A percentile compares a stretch with the other conserved stretches of the same genome.
Evolutionary conservation across 306 rosid genomes (phyloP).

Genomic region (Acacia melanoxylon): DNA sequence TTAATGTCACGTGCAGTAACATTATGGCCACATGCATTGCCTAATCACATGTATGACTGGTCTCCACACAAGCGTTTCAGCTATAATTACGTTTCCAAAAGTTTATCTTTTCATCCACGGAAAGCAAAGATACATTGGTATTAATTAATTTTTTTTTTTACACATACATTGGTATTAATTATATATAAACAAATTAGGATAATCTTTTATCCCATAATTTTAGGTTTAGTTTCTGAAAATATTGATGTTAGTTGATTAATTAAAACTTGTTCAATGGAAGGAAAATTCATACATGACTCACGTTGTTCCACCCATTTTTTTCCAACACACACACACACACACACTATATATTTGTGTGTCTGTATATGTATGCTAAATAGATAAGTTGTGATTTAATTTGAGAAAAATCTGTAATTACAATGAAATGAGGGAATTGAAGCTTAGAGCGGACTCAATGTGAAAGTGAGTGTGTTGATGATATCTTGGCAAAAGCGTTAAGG

Average conservation of each 20-base stretch:
- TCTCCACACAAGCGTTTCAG: conserved; percentile 12
- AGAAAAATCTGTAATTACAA: not conserved
- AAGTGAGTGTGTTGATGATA: not conserved
- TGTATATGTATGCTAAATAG: no score
- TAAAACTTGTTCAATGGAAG: no score
- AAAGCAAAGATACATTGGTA: not conserved
- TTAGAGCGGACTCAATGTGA: conserved; percentile 42
- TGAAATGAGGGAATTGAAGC: conserved; percentile 19
- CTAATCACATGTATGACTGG: not conserved
- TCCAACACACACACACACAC: not conserved
- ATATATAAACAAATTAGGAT: not conserved
- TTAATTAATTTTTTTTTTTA: no score
- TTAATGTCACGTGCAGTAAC: conserved; percentile 32
- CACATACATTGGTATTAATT: not conserved
- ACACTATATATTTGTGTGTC: no score
- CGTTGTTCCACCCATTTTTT: not conserved
- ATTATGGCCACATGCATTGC: conserved; percentile 40
- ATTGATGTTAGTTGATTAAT: not conserved
- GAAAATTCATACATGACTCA: no score
- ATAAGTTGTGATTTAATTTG: no score
- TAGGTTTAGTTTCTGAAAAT: not conserved
- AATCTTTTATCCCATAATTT: not conserved
- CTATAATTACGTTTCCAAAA: not conserved
- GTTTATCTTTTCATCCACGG: not conserved
- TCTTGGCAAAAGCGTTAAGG: conserved; percentile 72